These are phyloP conservation scores for Eruca vesicaria DNA, from an alignment of 441 rosid species.

Conservation along the genomic window DNA sequence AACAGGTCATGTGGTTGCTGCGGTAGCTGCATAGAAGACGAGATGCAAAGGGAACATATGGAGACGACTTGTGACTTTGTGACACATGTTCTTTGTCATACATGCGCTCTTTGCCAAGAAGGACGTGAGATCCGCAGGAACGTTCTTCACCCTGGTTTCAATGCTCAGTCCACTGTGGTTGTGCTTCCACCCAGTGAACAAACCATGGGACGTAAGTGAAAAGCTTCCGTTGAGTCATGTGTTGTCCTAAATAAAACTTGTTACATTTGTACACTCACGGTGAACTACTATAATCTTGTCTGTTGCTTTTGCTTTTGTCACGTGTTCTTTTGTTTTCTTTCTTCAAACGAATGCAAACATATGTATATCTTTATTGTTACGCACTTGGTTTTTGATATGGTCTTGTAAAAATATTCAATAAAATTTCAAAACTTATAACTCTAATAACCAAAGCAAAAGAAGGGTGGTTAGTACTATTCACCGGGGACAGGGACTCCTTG, in stretches of 20 bases:
- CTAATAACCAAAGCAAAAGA: neutral
- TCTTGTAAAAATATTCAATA: neutral
- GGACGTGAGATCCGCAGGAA: conserved; percentile 95
- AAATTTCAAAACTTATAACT: neutral
- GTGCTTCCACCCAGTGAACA: conserved; percentile 83
- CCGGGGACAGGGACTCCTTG: conserved; percentile 61
- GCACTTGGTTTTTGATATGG: neutral
- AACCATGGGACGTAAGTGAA: conserved; percentile 64
- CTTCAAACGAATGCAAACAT: neutral
- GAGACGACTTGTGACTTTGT: conserved; percentile 79
- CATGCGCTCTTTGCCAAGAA: conserved; percentile 95
- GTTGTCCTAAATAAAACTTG: conserved; percentile 16
- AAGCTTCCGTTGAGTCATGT: conserved; percentile 8
- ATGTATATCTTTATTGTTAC: conserved; percentile 5
- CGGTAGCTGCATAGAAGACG: conserved; percentile 71
- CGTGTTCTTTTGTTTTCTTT: neutral
- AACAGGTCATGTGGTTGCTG: conserved; percentile 86
- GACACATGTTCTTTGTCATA: conserved; percentile 76
- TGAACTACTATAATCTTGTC: neutral
- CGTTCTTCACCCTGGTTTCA: conserved; percentile 85
- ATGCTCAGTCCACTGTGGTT: conserved; percentile 63
- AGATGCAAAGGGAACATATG: conserved; percentile 69
- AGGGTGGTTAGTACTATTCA: neutral
- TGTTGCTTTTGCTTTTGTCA: neutral
- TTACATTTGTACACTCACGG: neutral